A percentile compares a stretch with the other conserved stretches of the same genome.
These are phyloP conservation scores for Ophiostoma triangulosporum DNA, from an alignment of 2,329 filamentous ascomycete species.

Conservation along the genomic window DNA sequence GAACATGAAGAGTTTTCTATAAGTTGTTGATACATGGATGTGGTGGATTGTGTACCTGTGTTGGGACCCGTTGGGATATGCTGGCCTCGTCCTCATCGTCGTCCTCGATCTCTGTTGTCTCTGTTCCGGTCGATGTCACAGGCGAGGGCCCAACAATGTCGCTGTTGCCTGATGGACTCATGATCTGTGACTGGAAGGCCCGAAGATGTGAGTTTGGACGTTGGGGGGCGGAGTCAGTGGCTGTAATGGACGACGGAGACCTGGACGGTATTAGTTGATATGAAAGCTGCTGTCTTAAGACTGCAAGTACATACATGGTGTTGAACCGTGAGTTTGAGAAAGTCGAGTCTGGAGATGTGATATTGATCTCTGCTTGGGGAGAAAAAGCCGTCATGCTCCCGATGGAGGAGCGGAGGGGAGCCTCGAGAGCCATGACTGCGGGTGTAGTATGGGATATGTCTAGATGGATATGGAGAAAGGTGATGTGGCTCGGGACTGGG, in stretches of 20 bases:
- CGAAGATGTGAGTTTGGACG: constrained; percentile 37
- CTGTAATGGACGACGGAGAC: constrained; percentile 23
- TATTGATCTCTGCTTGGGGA: constrained; percentile 39
- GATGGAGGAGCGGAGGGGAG: constrained; percentile 48
- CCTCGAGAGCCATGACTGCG: constrained; percentile 43
- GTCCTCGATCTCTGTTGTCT: constrained; percentile 73
- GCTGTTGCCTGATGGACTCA: constrained; percentile 52
- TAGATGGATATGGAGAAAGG: not conserved
- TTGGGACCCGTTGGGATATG: constrained; percentile 14
- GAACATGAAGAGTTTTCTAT: not conserved
- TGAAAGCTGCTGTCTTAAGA: constrained; percentile 31
- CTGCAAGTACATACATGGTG: constrained; percentile 35
- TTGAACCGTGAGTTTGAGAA: constrained; percentile 34
- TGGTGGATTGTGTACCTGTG: constrained; percentile 21
- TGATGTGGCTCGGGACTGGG: not conserved
- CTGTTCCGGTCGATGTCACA: constrained; percentile 74
- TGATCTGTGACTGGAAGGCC: constrained; percentile 37
- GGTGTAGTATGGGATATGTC: not conserved
- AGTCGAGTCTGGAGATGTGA: constrained; percentile 39
- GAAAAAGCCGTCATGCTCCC: constrained; percentile 41
- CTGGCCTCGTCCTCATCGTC: constrained; percentile 29
- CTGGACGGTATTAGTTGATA: constrained; percentile 15
- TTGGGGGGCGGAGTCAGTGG: constrained; percentile 34
- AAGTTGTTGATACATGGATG: too few relatives aligned
- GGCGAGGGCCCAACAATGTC: constrained; percentile 69